Conservation (phyloP, 176 grass and related monocot species). For the Lolium perenne region DNA sequence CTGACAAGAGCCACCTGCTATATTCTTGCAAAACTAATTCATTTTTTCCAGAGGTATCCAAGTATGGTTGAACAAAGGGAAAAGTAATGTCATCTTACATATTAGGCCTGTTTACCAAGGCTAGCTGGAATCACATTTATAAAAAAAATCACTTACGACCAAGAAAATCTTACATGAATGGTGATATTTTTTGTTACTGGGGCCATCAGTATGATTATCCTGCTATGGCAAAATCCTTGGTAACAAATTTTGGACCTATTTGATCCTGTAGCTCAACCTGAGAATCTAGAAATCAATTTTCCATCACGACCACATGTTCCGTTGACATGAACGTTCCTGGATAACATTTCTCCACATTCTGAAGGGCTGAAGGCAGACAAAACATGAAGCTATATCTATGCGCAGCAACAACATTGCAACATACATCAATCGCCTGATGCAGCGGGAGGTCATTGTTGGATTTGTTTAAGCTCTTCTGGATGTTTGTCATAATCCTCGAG, state of each 20-base stretch:
- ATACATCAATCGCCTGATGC: background rate
- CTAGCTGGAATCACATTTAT: background rate
- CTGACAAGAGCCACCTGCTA: background rate
- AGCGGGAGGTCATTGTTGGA: slow-evolving; percentile 40
- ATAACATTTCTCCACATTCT: background rate
- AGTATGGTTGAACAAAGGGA: background rate
- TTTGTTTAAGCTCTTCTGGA: slow-evolving; percentile 47
- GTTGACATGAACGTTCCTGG: background rate
- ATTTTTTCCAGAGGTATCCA: background rate
- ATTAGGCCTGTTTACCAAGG: background rate
- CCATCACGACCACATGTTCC: background rate
- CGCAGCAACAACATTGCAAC: slow-evolving; percentile 9
- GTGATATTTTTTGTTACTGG: background rate
- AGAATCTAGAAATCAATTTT: slow-evolving; percentile 26
- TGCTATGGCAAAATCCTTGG: background rate
- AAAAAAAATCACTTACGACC: background rate
- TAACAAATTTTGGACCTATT: background rate
- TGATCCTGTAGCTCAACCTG: background rate
- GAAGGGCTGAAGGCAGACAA: background rate
- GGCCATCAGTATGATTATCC: background rate
- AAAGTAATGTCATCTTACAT: background rate
- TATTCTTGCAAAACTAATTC: background rate
- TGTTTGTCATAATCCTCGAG: slow-evolving; percentile 63
- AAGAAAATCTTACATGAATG: background rate
- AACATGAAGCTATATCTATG: slow-evolving; percentile 1